Percentiles rank a stretch among this genome's conserved stretches.
phyloP scores from a whole-genome alignment of 768 basidiomycete genomes.

The Xerocomellus intermedius region DNA sequence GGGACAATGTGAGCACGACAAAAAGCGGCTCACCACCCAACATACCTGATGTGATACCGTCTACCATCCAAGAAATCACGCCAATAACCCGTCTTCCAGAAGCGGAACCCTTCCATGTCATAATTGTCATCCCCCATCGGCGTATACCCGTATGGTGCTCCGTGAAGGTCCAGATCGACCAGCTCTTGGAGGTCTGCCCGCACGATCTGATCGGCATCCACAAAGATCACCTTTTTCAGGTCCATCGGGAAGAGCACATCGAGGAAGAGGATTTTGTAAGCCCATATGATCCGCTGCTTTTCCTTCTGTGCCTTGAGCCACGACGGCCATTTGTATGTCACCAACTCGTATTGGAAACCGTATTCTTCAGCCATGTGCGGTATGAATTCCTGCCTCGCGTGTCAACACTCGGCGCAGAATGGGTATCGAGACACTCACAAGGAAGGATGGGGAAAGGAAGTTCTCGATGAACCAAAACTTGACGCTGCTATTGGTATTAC shows the following conservation, averaged over 20 bases:
- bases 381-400: slow-evolving; percentile 73
- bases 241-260: slow-evolving; percentile 99
- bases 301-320: slow-evolving; percentile 97
- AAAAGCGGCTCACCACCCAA: neutral
- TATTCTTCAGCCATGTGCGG: slow-evolving; percentile 91
- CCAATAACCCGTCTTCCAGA: slow-evolving; percentile 99
- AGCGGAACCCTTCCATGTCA: slow-evolving; percentile 97
- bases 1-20: slow-evolving; percentile 7
- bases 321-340: slow-evolving; percentile 99
- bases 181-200: slow-evolving; percentile 94
- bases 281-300: slow-evolving; percentile 99
- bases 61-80: slow-evolving; percentile 77
- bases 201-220: slow-evolving; percentile 97
- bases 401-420: neutral
- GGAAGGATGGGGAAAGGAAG: slow-evolving; percentile 96
- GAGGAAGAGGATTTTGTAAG: slow-evolving; percentile 98
- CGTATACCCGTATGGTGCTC: slow-evolving; percentile 92
- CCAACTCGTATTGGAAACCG: slow-evolving; percentile 92
- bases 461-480: slow-evolving; percentile 99
- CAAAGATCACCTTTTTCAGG: slow-evolving; percentile 98
- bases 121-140: slow-evolving; percentile 96
- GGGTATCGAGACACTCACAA: slow-evolving; percentile 48
- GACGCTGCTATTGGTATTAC: slow-evolving; percentile 90
- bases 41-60: slow-evolving; percentile 94
- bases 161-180: slow-evolving; percentile 88